Conservation (phyloP, 169 alveolate species). For the Plasmodium yoelii region DNA sequence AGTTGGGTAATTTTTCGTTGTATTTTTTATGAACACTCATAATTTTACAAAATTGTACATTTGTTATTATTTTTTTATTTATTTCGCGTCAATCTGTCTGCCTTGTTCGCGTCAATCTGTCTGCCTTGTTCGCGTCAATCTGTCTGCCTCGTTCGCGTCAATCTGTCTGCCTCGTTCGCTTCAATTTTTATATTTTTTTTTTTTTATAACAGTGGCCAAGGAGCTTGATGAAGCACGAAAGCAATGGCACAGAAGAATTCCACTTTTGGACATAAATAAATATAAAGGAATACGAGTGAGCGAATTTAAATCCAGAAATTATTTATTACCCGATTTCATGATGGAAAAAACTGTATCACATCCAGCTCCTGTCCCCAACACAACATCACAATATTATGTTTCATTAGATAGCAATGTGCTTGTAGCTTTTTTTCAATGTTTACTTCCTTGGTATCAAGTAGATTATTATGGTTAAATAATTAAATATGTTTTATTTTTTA, state of each 20-base stretch:
- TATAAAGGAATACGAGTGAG: slow-evolving; percentile 53
- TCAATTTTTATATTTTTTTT: not conserved
- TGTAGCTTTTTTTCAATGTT: slow-evolving; percentile 53
- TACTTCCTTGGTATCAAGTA: slow-evolving; percentile 75
- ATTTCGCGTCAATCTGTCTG: not conserved
- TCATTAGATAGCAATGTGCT: slow-evolving; percentile 41
- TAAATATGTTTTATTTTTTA: not conserved
- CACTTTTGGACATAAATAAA: slow-evolving; percentile 44
- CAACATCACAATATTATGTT: slow-evolving; percentile 30
- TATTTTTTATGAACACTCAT: no score
- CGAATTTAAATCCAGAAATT: slow-evolving; percentile 49
- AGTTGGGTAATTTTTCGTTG: not conserved
- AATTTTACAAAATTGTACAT: no score
- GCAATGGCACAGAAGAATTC: slow-evolving; percentile 1
- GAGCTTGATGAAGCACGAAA: slow-evolving; percentile 23
- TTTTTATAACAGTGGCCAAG: slow-evolving; percentile 3
- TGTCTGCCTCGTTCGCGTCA: not conserved
- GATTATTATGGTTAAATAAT: slow-evolving; percentile 59
- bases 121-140: not conserved
- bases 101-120: not conserved
- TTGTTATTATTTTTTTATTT: not conserved
- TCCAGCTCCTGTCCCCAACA: not conserved
- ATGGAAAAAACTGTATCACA: slow-evolving; percentile 57
- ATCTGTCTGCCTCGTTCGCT: not conserved
- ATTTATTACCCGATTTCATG: slow-evolving; percentile 53